These are phyloP conservation scores for Kuraishia hungarica DNA, from an alignment of 805 yeast species.

Conservation along the genomic window DNA sequence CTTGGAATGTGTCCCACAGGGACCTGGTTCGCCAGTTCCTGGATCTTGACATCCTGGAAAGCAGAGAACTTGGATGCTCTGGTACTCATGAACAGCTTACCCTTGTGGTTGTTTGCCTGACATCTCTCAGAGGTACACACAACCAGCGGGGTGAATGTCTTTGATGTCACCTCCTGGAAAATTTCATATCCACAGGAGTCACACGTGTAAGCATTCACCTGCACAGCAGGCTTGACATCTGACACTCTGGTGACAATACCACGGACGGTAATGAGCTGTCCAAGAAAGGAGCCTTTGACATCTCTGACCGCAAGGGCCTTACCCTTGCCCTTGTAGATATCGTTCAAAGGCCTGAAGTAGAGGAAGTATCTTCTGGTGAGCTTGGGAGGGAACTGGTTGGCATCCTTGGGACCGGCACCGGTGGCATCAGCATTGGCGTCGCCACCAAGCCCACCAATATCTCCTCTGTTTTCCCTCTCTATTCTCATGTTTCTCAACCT, in stretches of 20 bases:
- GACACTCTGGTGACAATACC: conserved; percentile 95
- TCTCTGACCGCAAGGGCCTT: conserved; percentile 84
- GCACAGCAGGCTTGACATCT: conserved; percentile 89
- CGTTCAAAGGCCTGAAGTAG: conserved; percentile 75
- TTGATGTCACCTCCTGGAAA: conserved; percentile 87
- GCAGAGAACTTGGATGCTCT: conserved; percentile 93
- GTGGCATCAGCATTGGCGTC: conserved; percentile 19
- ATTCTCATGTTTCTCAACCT: conserved; percentile 70
- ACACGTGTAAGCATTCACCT: conserved; percentile 93
- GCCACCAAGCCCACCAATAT: conserved; percentile 36
- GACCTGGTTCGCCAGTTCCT: conserved; percentile 91
- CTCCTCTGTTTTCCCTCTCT: conserved; percentile 59
- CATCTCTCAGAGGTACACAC: conserved; percentile 86
- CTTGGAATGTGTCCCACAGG: conserved; percentile 98
- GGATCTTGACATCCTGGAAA: conserved; percentile 92
- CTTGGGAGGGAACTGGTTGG: conserved; percentile 71
- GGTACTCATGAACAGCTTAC: conserved; percentile 85
- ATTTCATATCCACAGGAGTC: conserved; percentile 96
- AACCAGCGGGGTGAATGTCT: conserved; percentile 75
- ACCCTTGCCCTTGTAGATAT: conserved; percentile 23
- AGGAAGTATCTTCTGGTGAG: conserved; percentile 80
- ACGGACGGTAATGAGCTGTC: conserved; percentile 80
- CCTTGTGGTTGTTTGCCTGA: conserved; percentile 68
- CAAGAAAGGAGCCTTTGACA: conserved; percentile 74
- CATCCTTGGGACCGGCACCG: conserved; percentile 14